Evolutionary conservation across 306 rosid species (phyloP).

Genomic region (Dryas octopetala): DNA sequence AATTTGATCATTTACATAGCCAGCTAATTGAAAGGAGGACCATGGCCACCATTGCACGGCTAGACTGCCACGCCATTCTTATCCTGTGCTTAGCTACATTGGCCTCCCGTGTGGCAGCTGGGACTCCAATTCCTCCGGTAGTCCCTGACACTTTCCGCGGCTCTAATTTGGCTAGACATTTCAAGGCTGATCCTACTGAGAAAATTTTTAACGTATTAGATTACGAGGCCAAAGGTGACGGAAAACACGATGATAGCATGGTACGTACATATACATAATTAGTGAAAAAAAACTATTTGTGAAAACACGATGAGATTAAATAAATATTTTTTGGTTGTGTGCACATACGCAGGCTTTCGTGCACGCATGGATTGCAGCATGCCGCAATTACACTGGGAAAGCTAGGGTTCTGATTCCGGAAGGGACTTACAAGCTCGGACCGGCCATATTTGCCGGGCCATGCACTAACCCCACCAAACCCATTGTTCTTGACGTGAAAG

Average conservation of each 20-base stretch:
- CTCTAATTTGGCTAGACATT: constrained; percentile 19
- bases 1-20: background rate
- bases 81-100: constrained; percentile 18
- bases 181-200: constrained; percentile 15
- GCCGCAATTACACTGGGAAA: constrained; percentile 34
- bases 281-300: too few relatives aligned
- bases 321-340: background rate
- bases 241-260: constrained; percentile 35
- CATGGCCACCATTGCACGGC: constrained; percentile 47
- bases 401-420: constrained; percentile 50
- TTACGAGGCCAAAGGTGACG: constrained; percentile 57
- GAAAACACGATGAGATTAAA: too few relatives aligned
- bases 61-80: constrained; percentile 24
- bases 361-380: constrained; percentile 58
- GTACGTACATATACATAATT: background rate
- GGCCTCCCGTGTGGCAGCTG: constrained; percentile 8
- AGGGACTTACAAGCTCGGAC: constrained; percentile 49
- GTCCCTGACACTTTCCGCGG: constrained; percentile 29
- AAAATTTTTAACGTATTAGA: constrained; percentile 37
- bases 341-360: constrained; percentile 54
- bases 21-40: background rate
- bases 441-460: constrained; percentile 63
- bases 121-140: background rate
- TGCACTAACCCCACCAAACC: constrained; percentile 40
- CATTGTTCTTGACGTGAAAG: constrained; percentile 54